Percentiles rank a stretch among this genome's conserved stretches.
Conservation (phyloP, 495 filamentous ascomycete species). For the Hyphodiscus hymeniophilus region DNA sequence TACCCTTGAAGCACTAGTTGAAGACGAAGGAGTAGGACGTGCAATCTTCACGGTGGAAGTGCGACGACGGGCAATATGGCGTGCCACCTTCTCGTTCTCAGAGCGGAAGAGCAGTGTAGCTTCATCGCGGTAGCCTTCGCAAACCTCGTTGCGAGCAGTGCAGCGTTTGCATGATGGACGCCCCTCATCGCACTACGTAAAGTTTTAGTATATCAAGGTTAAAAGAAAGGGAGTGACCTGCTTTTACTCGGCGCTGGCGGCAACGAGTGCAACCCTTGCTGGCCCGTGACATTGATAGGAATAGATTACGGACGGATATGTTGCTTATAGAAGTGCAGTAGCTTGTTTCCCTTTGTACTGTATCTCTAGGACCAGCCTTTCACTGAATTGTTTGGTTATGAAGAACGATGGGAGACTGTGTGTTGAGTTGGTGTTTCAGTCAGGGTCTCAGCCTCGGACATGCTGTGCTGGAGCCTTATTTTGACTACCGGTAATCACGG, state of each 20-base stretch:
- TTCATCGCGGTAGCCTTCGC: conserved; percentile 27
- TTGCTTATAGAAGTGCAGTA: too few species aligned
- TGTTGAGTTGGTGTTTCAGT: too few species aligned
- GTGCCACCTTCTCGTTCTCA: conserved; percentile 21
- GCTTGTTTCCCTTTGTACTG: too few species aligned
- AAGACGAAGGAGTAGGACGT: neutral
- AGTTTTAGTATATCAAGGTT: neutral
- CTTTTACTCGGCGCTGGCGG: conserved; percentile 21
- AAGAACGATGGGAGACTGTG: too few species aligned
- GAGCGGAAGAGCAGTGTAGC: conserved; percentile 24
- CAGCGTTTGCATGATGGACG: conserved; percentile 25
- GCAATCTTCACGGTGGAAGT: conserved; percentile 1
- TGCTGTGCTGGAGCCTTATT: too few species aligned
- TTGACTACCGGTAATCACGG: too few species aligned
- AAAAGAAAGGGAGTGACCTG: neutral
- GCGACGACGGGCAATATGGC: conserved; percentile 2
- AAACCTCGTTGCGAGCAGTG: conserved; percentile 24
- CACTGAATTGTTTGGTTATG: too few species aligned
- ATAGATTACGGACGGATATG: too few species aligned
- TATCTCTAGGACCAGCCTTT: too few species aligned
- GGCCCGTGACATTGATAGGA: neutral
- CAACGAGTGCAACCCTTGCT: conserved; percentile 21
- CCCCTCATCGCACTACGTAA: conserved; percentile 22
- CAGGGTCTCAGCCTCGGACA: too few species aligned
- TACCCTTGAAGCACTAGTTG: neutral